phyloP scores from a whole-genome alignment of 2,329 filamentous ascomycete species.

The Sarocladiaceae sp. region DNA sequence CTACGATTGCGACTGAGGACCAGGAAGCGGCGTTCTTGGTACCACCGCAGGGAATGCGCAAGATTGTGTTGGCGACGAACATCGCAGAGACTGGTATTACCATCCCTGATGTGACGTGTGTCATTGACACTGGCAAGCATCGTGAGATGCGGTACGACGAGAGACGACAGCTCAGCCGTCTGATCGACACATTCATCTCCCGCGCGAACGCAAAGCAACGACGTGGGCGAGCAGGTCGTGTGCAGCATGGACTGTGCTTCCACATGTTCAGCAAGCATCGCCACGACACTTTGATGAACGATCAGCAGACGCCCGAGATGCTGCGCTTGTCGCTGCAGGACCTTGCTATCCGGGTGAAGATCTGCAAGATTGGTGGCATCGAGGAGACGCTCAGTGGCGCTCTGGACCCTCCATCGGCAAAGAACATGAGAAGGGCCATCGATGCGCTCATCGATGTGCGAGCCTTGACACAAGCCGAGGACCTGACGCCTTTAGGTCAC shows the following conservation, averaged over 20 bases:
- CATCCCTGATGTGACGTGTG: conserved; percentile 94
- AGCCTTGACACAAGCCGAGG: conserved; percentile 73
- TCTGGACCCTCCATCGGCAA: conserved; percentile 80
- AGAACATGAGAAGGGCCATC: conserved; percentile 88
- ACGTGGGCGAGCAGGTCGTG: conserved; percentile 86
- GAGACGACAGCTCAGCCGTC: conserved; percentile 77
- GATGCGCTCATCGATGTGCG: conserved; percentile 91
- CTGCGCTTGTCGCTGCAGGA: conserved; percentile 90
- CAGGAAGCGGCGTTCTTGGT: conserved; percentile 89
- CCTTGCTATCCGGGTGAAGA: conserved; percentile 91
- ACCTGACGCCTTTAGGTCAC: conserved; percentile 77
- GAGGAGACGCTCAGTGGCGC: conserved; percentile 84
- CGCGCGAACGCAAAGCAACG: conserved; percentile 93
- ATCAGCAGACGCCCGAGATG: conserved; percentile 96
- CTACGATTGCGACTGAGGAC: conserved; percentile 90
- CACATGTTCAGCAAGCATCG: conserved; percentile 89
- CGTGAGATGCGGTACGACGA: conserved; percentile 98
- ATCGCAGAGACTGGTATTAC: conserved; percentile 99
- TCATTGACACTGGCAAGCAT: conserved; percentile 94
- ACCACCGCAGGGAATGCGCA: conserved; percentile 74
- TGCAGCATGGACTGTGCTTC: conserved; percentile 91
- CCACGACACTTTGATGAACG: conserved; percentile 77
- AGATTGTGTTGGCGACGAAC: conserved; percentile 95
- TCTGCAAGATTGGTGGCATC: conserved; percentile 90
- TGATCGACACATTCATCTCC: conserved; percentile 94